Conservation (phyloP, 2,329 filamentous ascomycete genomes). For the Colletotrichum sp. region DNA sequence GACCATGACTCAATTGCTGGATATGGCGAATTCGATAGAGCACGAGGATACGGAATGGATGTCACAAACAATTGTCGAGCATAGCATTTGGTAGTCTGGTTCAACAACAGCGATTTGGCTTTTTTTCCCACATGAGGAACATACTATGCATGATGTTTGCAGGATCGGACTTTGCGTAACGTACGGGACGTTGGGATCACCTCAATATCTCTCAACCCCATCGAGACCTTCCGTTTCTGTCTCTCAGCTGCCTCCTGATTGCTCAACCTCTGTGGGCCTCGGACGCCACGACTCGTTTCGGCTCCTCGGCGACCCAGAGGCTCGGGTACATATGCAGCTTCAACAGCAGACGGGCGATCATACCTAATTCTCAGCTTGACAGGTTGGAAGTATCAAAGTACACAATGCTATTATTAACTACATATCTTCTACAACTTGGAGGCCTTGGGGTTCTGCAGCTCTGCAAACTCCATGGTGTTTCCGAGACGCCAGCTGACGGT, state of each 20-base stretch:
- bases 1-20: constrained; percentile 50
- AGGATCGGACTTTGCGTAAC: not conserved
- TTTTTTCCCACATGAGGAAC: not conserved
- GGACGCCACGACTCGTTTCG: not conserved
- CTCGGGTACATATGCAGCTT: not conserved
- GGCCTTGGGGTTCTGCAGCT: constrained; percentile 7
- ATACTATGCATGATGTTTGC: not conserved
- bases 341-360: not conserved
- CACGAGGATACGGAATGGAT: constrained; percentile 49
- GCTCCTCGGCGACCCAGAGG: not conserved
- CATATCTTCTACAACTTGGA: not conserved
- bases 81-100: constrained; percentile 40
- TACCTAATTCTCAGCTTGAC: not conserved
- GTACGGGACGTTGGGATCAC: not conserved
- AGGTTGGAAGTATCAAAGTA: not conserved
- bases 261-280: not conserved
- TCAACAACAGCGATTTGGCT: not conserved
- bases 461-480: constrained; percentile 27
- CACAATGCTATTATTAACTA: not conserved
- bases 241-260: not conserved
- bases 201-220: not conserved
- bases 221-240: not conserved
- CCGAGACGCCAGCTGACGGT: constrained; percentile 44
- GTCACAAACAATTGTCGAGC: constrained; percentile 48
- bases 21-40: constrained; percentile 52